phyloP scores from a whole-genome alignment of 495 filamentous ascomycete species.

The Chaetomium fimeti region DNA sequence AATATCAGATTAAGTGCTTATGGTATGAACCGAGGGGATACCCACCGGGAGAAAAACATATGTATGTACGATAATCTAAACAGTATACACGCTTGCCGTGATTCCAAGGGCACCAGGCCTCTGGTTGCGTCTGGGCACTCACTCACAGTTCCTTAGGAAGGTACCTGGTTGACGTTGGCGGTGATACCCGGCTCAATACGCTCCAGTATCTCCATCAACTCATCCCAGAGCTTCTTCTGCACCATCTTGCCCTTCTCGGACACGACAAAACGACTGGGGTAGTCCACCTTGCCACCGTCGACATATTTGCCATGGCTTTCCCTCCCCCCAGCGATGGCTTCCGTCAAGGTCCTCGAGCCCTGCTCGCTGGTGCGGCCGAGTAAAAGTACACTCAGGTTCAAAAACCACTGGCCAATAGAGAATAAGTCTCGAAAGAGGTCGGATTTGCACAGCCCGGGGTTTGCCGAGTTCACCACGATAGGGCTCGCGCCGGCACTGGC shows the following conservation, averaged over 20 bases:
- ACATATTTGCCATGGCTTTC: constrained; percentile 53
- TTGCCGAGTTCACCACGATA: constrained; percentile 55
- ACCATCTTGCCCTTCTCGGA: constrained; percentile 30
- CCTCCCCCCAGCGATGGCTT: constrained; percentile 37
- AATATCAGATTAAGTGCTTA: background rate
- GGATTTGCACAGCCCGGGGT: constrained; percentile 54
- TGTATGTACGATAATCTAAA: background rate
- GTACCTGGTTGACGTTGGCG: constrained; percentile 18
- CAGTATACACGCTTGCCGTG: background rate
- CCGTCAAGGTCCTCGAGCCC: constrained; percentile 49
- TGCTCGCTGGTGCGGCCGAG: constrained; percentile 49
- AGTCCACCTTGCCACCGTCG: constrained; percentile 23
- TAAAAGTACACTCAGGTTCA: constrained; percentile 30
- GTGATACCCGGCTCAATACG: constrained; percentile 33
- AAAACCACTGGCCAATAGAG: constrained; percentile 15
- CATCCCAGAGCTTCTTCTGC: constrained; percentile 33
- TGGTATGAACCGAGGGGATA: background rate
- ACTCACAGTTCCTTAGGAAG: background rate
- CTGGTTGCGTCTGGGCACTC: background rate
- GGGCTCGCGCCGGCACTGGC: constrained; percentile 24
- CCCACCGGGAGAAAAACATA: background rate
- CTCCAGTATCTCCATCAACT: constrained; percentile 38
- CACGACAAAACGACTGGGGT: constrained; percentile 27
- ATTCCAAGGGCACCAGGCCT: too few relatives aligned
- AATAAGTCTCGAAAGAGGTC: constrained; percentile 40